phyloP scores from a whole-genome alignment of 2,329 filamentous ascomycete species.

The Sporothrix pseudoabietina region DNA sequence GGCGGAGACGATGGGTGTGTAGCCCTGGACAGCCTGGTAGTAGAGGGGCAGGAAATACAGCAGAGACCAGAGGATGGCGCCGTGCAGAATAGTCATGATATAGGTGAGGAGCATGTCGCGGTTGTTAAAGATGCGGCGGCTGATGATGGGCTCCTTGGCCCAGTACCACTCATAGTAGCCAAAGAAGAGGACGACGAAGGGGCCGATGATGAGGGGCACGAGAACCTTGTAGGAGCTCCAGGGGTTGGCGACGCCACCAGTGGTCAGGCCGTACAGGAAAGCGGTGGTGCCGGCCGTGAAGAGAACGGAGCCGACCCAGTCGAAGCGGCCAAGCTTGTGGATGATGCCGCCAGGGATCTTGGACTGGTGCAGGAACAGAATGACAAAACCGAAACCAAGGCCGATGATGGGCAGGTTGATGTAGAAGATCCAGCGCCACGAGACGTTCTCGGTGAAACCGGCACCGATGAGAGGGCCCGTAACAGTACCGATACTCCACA shows the following conservation, averaged over 20 bases:
- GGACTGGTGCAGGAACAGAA: slow-evolving; percentile 45
- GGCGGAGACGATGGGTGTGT: slow-evolving; percentile 40
- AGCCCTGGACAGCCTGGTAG: slow-evolving; percentile 41
- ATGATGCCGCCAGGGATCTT: slow-evolving; percentile 39
- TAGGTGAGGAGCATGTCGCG: slow-evolving; percentile 37
- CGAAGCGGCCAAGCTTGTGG: slow-evolving; percentile 45
- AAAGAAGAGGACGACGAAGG: slow-evolving; percentile 41
- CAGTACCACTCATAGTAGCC: slow-evolving; percentile 31
- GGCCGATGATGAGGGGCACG: slow-evolving; percentile 48
- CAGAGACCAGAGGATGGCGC: slow-evolving; percentile 56
- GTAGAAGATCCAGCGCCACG: slow-evolving; percentile 48
- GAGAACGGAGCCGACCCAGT: slow-evolving; percentile 49
- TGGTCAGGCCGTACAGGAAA: slow-evolving; percentile 50
- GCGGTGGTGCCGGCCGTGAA: slow-evolving; percentile 46
- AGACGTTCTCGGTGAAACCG: slow-evolving; percentile 34
- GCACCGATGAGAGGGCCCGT: slow-evolving; percentile 38
- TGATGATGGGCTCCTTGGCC: slow-evolving; percentile 44
- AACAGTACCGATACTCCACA: slow-evolving; percentile 35
- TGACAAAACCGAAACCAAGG: slow-evolving; percentile 29
- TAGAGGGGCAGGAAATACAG: slow-evolving; percentile 52
- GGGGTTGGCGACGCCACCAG: slow-evolving; percentile 46
- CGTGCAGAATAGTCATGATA: slow-evolving; percentile 59
- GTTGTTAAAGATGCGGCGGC: slow-evolving; percentile 50
- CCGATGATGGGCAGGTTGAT: slow-evolving; percentile 48
- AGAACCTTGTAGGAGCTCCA: slow-evolving; percentile 49